These are phyloP conservation scores for Limonium bicolor DNA, from an alignment of 148 eudicot species.

Conservation along the genomic window DNA sequence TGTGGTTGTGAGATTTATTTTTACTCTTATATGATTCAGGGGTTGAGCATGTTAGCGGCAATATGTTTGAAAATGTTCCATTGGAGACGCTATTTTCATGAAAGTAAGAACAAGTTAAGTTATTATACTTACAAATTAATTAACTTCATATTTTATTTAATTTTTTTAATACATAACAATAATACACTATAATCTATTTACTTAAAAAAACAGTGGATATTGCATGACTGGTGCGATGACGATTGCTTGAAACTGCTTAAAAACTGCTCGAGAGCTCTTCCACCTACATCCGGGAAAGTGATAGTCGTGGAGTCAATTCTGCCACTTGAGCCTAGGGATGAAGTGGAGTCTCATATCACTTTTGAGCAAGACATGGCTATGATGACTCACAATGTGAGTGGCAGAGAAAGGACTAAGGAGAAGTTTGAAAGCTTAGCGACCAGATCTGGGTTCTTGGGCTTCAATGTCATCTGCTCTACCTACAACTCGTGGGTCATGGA, in stretches of 20 bases:
- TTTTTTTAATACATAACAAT: too few relatives aligned
- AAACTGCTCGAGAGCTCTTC: background rate
- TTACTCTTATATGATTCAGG: background rate
- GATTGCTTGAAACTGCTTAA: background rate
- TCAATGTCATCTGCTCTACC: conserved; percentile 7
- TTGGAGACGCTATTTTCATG: conserved; percentile 4
- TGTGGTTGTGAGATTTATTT: background rate
- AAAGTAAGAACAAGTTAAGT: background rate
- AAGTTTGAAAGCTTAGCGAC: conserved; percentile 6
- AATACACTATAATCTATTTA: too few relatives aligned
- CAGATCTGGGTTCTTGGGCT: conserved; percentile 6
- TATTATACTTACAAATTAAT: too few relatives aligned
- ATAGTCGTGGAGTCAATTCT: conserved; percentile 2
- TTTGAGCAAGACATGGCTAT: background rate
- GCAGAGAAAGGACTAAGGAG: conserved; percentile 8
- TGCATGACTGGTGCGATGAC: conserved; percentile 3
- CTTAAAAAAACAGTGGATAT: conserved; percentile 3
- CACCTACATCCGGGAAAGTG: conserved; percentile 7
- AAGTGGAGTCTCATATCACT: background rate
- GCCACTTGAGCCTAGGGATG: background rate
- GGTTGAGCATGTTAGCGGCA: conserved; percentile 6
- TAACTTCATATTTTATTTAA: too few relatives aligned
- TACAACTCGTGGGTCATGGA: background rate
- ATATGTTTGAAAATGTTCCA: conserved; percentile 8
- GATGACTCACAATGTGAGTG: background rate